Base-by-base conservation (phyloP, 177 flowering plant genomes). In the Tripterygium wilfordii region DNA sequence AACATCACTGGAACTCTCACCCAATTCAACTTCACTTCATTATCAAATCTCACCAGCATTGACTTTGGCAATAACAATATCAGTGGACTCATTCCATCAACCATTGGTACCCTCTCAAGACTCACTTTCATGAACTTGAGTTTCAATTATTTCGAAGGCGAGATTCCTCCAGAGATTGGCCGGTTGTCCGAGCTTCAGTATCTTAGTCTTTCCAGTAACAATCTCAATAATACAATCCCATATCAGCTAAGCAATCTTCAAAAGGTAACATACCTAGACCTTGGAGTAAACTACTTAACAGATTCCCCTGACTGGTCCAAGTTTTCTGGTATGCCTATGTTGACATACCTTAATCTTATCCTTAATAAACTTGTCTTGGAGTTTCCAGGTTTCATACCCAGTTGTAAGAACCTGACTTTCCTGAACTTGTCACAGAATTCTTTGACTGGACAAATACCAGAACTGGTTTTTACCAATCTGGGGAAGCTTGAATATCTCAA, bases 391-490 rank as follows among this genome's bases (percentile, higher is more conserved):
- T 79, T 79, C 53, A 50, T 79, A 39, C 21, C 37, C 14, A 20
- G 29, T 18, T 76, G 76, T 29, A 41, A 5, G 27, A 82, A 75
- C 49, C 36, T 82, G 27, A 72, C 70, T 0, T 76, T 29, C 36
- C 75, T 82, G 0, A 83, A 82, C 44, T 49, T 81, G 60, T 62
- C 82, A 1, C 15, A 10, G 9, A 86, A 83, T 50, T 0, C 20
- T 0, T 54, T 86, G 4, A 53, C 63, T 21, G 91, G 91, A 4
- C 5, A 17, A n/a, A 52, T 86, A 38, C 91, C 90, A 10, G 67
- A 67, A 18, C 21, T 51, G 0, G 37, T 78, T 1, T 67, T 50
- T 13, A 51, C 65, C 51, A 67, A 74, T 51, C 57, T 80, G 36
- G 40, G 17, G 10, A 64, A 74, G 41, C 71, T 80, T 51, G 65